Percentiles rank a stretch among this genome's conserved stretches.
Conservation (phyloP, 176 grass and related monocot genomes). For the Oropetium thomaeum region DNA sequence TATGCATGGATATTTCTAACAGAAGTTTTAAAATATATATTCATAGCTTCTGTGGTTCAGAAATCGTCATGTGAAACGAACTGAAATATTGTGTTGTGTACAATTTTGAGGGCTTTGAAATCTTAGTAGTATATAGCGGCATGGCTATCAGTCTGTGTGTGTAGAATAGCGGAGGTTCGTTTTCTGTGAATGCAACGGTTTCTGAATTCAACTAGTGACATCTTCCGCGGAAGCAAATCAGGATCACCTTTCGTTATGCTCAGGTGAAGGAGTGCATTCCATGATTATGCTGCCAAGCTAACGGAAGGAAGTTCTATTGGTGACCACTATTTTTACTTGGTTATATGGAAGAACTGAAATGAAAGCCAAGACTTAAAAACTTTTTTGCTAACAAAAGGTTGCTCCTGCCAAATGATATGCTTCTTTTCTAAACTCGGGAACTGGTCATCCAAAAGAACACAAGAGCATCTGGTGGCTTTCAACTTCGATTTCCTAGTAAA, state of each 20-base stretch:
- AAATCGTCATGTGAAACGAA: too few relatives aligned
- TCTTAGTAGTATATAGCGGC: too few relatives aligned
- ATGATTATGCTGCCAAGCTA: slow-evolving; percentile 16
- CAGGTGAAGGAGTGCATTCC: not conserved
- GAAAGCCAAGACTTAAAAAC: not conserved
- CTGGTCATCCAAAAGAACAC: slow-evolving; percentile 34
- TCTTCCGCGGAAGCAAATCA: slow-evolving; percentile 1
- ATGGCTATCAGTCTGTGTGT: not conserved
- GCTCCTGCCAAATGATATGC: not conserved
- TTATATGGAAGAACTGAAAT: not conserved
- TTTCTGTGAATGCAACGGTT: not conserved
- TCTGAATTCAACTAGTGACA: not conserved
- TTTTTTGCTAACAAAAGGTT: not conserved
- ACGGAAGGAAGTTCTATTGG: not conserved
- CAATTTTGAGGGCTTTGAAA: too few relatives aligned
- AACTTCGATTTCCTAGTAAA: slow-evolving; percentile 33
- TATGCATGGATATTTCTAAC: too few relatives aligned
- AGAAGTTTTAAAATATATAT: too few relatives aligned
- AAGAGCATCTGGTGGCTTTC: slow-evolving; percentile 33
- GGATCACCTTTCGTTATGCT: slow-evolving; percentile 4
- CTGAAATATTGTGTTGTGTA: too few relatives aligned
- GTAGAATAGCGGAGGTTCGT: not conserved
- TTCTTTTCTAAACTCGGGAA: slow-evolving; percentile 24
- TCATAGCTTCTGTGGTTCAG: too few relatives aligned
- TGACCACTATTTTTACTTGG: not conserved